Evolutionary conservation across 176 grass and related monocot genomes (phyloP), one percentile per base, ranked within the genome.

Genomic region (Areca catechu): DNA sequence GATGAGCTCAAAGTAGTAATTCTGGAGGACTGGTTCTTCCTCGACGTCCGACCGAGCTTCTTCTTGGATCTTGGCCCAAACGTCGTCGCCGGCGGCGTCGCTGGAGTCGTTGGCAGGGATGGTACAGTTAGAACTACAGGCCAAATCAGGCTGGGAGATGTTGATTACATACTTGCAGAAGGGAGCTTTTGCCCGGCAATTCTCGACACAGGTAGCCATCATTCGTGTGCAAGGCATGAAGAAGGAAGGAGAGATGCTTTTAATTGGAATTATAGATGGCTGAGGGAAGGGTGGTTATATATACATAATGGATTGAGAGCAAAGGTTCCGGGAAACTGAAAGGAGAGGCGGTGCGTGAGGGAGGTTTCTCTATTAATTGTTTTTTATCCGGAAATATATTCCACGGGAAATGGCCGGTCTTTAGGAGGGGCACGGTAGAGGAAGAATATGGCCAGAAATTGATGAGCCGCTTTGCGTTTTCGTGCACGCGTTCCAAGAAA

Each of bases 161-260:
- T 72, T 62, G 30, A 47, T 56, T 49, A 70, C 9, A 72, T 62
- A 58, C 17, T 59, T 62, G 57, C 5, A 25, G 27, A 19, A n/a
- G 24, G 5, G 15, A 22, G 24, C 15, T 9, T 37, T 9, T 2
- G 16, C 22, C 4, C 37, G 73, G 79, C 79, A 83, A 63, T 92
- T 92, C 61, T 86, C 79, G 51, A 92, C 88, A 51, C 89, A 94
- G 68, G 89, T 65, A 18, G 80, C 84, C 89, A 94, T 94, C 57
- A 9, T 58, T 29, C 0, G 5, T 7, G 25, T 27, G 4, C 16
- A 48, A 3, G 24, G 60, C 19, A 29, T 6, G 27, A 43, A 43
- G 9, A 10, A 3, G 34, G 34, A 1, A 2, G 0, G 14, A 43
- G 1, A 14, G 34, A 43, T 43, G 34, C 10, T 43, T 3, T 10